Percentiles rank a stretch among this genome's conserved stretches.
Conservation (phyloP, 495 filamentous ascomycete species). For the Rusavskia elegans region DNA sequence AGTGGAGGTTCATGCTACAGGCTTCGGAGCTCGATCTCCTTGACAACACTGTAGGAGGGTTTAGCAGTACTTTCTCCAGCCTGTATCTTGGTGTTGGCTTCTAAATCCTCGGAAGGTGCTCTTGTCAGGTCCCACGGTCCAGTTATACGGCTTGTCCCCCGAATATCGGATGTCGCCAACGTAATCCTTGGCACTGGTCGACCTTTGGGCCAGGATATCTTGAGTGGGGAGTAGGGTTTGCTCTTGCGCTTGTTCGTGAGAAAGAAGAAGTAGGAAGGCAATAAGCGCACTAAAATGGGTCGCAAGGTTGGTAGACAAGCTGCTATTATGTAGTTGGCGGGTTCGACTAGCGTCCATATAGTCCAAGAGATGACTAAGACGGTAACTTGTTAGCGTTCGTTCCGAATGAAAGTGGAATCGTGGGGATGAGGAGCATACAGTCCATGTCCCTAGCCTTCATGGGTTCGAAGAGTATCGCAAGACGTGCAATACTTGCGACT, state of each 20-base stretch:
- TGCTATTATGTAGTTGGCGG: conserved; percentile 2
- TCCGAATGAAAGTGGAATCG: background rate
- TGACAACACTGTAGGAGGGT: no score
- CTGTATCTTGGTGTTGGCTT: background rate
- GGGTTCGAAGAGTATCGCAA: conserved; percentile 18
- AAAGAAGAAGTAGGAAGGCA: background rate
- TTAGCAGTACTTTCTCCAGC: background rate
- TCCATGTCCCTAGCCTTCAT: background rate
- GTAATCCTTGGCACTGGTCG: background rate
- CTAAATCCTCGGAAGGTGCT: background rate
- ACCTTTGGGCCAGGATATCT: background rate
- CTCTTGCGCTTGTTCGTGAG: background rate
- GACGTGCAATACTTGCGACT: conserved; percentile 19
- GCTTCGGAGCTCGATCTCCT: no score
- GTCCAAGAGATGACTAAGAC: conserved; percentile 15
- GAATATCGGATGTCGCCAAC: background rate
- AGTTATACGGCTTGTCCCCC: background rate
- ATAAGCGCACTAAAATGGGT: background rate
- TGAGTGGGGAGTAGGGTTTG: background rate
- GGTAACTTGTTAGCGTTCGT: background rate
- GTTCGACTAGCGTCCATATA: conserved; percentile 24
- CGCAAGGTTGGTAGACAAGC: conserved; percentile 5
- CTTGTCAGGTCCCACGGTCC: background rate
- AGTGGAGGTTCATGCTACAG: no score
- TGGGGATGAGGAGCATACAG: background rate